Conservation (phyloP, 441 rosid genomes). For the Syzygium syzygioides region DNA sequence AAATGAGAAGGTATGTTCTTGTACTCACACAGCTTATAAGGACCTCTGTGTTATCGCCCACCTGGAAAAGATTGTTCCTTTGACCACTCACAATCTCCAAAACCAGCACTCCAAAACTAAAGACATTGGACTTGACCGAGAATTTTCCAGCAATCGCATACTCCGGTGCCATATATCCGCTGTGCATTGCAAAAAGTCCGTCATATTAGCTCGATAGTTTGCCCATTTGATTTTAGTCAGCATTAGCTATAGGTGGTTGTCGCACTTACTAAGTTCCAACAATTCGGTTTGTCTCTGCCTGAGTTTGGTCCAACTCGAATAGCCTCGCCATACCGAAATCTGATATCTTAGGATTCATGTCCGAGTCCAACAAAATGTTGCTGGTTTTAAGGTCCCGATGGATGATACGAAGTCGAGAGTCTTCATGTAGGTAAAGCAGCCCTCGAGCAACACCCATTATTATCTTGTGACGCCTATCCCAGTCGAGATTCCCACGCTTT, state of each 20-base stretch:
- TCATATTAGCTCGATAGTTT: background rate
- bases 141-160: slow-evolving; percentile 37
- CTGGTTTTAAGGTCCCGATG: slow-evolving; percentile 53
- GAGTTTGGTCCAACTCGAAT: slow-evolving; percentile 22
- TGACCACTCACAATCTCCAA: slow-evolving; percentile 39
- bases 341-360: slow-evolving; percentile 45
- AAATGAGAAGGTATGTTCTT: background rate
- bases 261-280: slow-evolving; percentile 44
- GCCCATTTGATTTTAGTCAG: background rate
- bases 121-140: slow-evolving; percentile 37
- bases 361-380: slow-evolving; percentile 33
- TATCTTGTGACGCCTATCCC: slow-evolving; percentile 38
- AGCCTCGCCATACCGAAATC: slow-evolving; percentile 53
- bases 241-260: background rate
- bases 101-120: slow-evolving; percentile 38
- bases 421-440: slow-evolving; percentile 42
- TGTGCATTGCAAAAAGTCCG: background rate
- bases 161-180: slow-evolving; percentile 48
- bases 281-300: slow-evolving; percentile 12
- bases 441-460: slow-evolving; percentile 40
- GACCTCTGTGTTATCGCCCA: slow-evolving; percentile 5
- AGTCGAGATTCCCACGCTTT: slow-evolving; percentile 22
- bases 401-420: slow-evolving; percentile 27
- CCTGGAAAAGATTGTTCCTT: slow-evolving; percentile 21
- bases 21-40: slow-evolving; percentile 32